phyloP scores from a whole-genome alignment of 2,329 filamentous ascomycete species.

The Blastomyces gilchristii region DNA sequence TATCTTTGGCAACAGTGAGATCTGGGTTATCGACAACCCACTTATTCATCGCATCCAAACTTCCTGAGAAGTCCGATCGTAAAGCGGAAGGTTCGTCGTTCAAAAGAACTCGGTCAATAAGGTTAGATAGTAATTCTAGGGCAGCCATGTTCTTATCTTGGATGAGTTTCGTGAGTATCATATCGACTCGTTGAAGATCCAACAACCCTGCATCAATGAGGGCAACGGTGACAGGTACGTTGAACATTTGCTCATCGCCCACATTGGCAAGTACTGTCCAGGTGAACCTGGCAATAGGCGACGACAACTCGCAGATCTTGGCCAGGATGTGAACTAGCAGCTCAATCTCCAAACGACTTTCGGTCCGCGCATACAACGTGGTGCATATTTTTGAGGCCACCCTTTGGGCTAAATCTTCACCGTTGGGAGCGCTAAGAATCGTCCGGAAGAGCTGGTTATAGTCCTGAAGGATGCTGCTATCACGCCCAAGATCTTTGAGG shows the following conservation, averaged over 20 bases:
- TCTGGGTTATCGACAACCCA: constrained; percentile 69
- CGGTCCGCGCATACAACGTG: constrained; percentile 46
- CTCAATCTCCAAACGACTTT: constrained; percentile 51
- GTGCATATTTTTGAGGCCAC: constrained; percentile 49
- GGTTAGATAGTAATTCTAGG: constrained; percentile 66
- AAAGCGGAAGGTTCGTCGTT: constrained; percentile 67
- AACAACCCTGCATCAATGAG: constrained; percentile 51
- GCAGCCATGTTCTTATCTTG: constrained; percentile 59
- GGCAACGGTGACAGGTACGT: constrained; percentile 50
- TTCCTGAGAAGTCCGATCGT: constrained; percentile 75
- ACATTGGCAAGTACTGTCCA: constrained; percentile 40
- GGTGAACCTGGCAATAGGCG: constrained; percentile 44
- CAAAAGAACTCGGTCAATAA: constrained; percentile 69
- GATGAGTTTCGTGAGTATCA: constrained; percentile 62
- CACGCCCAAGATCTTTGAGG: constrained; percentile 47
- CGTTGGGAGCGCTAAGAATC: constrained; percentile 45
- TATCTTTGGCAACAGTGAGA: constrained; percentile 54
- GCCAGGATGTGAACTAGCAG: constrained; percentile 52
- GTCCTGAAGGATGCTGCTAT: constrained; percentile 46
- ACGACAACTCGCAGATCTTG: constrained; percentile 53
- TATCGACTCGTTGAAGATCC: constrained; percentile 56
- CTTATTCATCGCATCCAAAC: constrained; percentile 66
- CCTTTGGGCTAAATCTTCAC: constrained; percentile 46
- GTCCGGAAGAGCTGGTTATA: constrained; percentile 48
- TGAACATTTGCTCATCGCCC: constrained; percentile 53